phyloP scores from a whole-genome alignment of 495 filamentous ascomycete species.

The Lasiosphaeria miniovina region DNA sequence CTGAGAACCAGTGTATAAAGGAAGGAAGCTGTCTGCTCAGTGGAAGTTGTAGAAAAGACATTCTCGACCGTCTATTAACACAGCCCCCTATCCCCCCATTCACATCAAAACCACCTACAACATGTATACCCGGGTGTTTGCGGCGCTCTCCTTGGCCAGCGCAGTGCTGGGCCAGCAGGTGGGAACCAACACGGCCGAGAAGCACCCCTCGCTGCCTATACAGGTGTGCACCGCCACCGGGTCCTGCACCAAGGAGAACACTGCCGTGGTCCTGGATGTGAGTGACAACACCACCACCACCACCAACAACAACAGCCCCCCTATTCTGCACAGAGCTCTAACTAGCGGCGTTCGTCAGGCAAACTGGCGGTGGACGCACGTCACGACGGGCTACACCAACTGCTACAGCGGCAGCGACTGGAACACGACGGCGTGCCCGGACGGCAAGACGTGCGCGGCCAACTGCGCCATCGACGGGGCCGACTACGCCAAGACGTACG shows the following conservation, averaged over 20 bases:
- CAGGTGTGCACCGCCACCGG: slow-evolving; percentile 49
- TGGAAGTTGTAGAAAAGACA: not conserved
- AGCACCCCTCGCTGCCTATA: slow-evolving; percentile 56
- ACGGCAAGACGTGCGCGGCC: slow-evolving; percentile 51
- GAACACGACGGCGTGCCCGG: slow-evolving; percentile 54
- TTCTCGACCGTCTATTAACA: not conserved
- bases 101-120: slow-evolving; percentile 1
- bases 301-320: not conserved
- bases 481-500: slow-evolving; percentile 58
- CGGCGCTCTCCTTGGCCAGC: slow-evolving; percentile 33
- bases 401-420: slow-evolving; percentile 63
- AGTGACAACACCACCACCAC: slow-evolving; percentile 1
- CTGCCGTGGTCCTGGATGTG: slow-evolving; percentile 56
- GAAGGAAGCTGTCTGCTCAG: not conserved
- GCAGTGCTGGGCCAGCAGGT: slow-evolving; percentile 48
- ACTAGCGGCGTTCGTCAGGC: slow-evolving; percentile 22
- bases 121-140: slow-evolving; percentile 26
- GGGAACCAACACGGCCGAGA: slow-evolving; percentile 48
- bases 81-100: not conserved
- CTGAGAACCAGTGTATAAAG: not conserved
- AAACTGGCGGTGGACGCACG: slow-evolving; percentile 70
- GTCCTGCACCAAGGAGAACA: slow-evolving; percentile 49
- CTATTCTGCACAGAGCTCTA: not conserved
- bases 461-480: slow-evolving; percentile 65
- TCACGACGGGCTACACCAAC: slow-evolving; percentile 52